Percentiles rank a stretch among this genome's conserved stretches.
These are phyloP conservation scores for Aspergillus sclerotiicarbonarius DNA, from an alignment of 495 filamentous ascomycete genomes.

Conservation along the genomic window DNA sequence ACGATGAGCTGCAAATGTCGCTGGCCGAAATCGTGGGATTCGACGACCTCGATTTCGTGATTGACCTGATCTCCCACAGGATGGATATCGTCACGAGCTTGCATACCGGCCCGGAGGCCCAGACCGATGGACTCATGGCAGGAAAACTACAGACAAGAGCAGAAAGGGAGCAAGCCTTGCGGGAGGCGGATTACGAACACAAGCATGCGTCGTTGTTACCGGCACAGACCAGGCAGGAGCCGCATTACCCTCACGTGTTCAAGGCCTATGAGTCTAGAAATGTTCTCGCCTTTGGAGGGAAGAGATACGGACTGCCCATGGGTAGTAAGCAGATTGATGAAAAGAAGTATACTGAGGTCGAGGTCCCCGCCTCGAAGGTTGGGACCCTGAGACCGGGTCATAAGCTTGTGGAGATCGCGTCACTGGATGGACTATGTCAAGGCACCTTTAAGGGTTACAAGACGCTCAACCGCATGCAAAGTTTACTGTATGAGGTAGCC, in stretches of 20 bases:
- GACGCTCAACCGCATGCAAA: constrained; percentile 95
- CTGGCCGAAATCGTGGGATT: constrained; percentile 92
- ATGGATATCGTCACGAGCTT: constrained; percentile 53
- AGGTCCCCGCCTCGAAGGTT: constrained; percentile 77
- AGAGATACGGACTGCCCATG: constrained; percentile 70
- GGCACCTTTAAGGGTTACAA: constrained; percentile 96
- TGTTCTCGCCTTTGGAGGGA: constrained; percentile 69
- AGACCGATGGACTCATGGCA: constrained; percentile 49
- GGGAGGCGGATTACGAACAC: constrained; percentile 73
- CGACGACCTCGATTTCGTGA: constrained; percentile 86
- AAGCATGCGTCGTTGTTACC: constrained; percentile 71
- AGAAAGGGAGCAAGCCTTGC: constrained; percentile 74
- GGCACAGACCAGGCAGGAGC: constrained; percentile 56
- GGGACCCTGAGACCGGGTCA: constrained; percentile 67
- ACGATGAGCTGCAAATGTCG: constrained; percentile 83
- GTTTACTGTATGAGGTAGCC: constrained; percentile 89
- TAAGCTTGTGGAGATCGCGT: constrained; percentile 72
- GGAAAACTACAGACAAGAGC: constrained; percentile 66
- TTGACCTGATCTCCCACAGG: constrained; percentile 74
- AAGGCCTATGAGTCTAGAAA: constrained; percentile 78
- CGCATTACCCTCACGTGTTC: constrained; percentile 91
- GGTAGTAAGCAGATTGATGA: constrained; percentile 61
- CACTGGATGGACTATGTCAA: constrained; percentile 85
- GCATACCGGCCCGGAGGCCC: constrained; percentile 27
- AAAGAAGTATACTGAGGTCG: constrained; percentile 82